These are phyloP conservation scores for Senna siamea DNA, from an alignment of 306 rosid genomes.

Conservation along the genomic window DNA sequence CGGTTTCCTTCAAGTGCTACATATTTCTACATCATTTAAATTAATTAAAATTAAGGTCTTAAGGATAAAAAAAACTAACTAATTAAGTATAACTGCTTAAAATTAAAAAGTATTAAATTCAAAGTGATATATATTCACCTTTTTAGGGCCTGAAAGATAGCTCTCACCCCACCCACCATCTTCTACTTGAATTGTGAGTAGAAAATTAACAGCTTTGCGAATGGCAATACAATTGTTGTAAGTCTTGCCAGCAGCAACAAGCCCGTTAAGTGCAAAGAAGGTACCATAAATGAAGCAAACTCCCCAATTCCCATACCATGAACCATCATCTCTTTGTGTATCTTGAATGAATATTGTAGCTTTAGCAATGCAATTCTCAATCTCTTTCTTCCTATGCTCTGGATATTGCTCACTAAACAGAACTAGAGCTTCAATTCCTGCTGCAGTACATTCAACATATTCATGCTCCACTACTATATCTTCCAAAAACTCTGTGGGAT, in stretches of 20 bases:
- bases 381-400: not conserved
- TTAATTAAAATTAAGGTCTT: no score
- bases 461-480: slow-evolving; percentile 23
- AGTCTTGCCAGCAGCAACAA: slow-evolving; percentile 62
- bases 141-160: slow-evolving; percentile 59
- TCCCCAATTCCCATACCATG: not conserved
- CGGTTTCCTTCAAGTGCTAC: not conserved
- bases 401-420: not conserved
- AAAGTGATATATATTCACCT: slow-evolving; percentile 36
- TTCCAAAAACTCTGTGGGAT: slow-evolving; percentile 2
- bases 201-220: slow-evolving; percentile 55
- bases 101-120: no score
- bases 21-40: not conserved
- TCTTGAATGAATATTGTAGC: not conserved
- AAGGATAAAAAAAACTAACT: no score
- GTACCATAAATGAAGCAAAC: slow-evolving; percentile 55
- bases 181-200: slow-evolving; percentile 48
- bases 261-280: slow-evolving; percentile 68
- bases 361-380: not conserved
- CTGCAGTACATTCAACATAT: slow-evolving; percentile 36
- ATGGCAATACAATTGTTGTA: slow-evolving; percentile 46
- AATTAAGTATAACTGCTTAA: no score
- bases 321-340: not conserved
- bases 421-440: slow-evolving; percentile 4
- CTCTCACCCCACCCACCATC: slow-evolving; percentile 88